Evolutionary conservation across 75 land plant genomes (phyloP), one percentile per base, ranked within the genome.

Genomic region (Azolla pinnata): DNA sequence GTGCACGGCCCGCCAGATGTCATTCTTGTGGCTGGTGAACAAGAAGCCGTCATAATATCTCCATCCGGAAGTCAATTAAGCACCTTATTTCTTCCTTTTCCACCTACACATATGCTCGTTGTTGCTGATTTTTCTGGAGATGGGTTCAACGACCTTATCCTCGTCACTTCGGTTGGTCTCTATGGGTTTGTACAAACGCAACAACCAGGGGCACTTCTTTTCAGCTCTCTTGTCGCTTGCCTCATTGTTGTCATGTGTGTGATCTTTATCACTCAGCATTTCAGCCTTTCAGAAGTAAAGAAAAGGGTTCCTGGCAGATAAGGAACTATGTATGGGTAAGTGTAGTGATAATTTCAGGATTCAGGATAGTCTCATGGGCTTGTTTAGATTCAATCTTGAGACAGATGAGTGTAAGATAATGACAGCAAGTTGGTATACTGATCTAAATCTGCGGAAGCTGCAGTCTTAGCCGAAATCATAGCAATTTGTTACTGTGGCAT

Each of bases 181-280:
- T 95, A 90, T 64, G 99, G 99, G 1, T 95, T 81, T 79, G 91
- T 89, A 8, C 99, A 95, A 68, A 81, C 85, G 17, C 75, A 86
- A 64, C 98, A 93, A 49, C 98, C 96, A n/a, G 99, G 99, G 9
- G 96, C 90, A 46, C 67, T 89, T 23, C 81, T 95, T 63, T 95
- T 95, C 63, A 95, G 96, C 65, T 83, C 87, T 7, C 67, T 95
- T 31, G 91, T 95, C 35, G 99, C 91, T 2, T 87, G 87, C 67
- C 74, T 95, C 33, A 79, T 95, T 30, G 57, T 90, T 29, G 71
- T 89, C 38, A 95, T 95, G 90, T 90, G 62, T 42, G 96, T 86
- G 54, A 75, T 95, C 18, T 84, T 89, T 48, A 69, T 95, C 7
- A 74, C 79, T 0, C 96, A 89, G 38, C 83, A 95, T 59, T 52